Evolutionary conservation across 805 yeast genomes (phyloP).

Genomic region (Isabelozyma gotoi): DNA sequence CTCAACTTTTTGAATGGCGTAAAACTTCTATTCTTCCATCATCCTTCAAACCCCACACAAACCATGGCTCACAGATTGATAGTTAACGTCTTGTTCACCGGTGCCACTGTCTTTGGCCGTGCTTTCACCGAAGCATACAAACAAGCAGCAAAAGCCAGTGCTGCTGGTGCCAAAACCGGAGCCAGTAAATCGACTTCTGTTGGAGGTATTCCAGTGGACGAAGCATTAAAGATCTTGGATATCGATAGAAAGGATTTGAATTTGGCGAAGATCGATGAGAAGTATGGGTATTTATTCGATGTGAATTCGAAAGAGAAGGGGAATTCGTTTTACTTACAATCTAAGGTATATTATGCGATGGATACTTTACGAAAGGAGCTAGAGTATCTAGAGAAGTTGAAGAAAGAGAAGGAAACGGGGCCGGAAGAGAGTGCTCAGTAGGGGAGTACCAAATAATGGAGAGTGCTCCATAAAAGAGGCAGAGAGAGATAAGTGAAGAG

Average conservation of each 20-base stretch:
- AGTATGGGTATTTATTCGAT: slow-evolving; percentile 80
- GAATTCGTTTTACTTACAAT: slow-evolving; percentile 91
- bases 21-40: not conserved
- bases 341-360: slow-evolving; percentile 91
- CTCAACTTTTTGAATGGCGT: not conserved
- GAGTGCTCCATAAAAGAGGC: not conserved
- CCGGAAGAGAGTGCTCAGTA: not conserved
- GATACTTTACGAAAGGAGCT: slow-evolving; percentile 84
- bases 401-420: slow-evolving; percentile 23
- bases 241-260: slow-evolving; percentile 58
- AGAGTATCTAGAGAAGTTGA: slow-evolving; percentile 51
- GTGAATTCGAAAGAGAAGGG: slow-evolving; percentile 92
- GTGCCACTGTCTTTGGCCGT: slow-evolving; percentile 92
- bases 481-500: not conserved
- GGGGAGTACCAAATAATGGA: not conserved
- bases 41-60: not conserved
- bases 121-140: slow-evolving; percentile 97
- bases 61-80: slow-evolving; percentile 85
- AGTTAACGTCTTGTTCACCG: slow-evolving; percentile 87
- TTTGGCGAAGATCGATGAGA: slow-evolving; percentile 60
- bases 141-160: slow-evolving; percentile 94
- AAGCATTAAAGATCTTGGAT: slow-evolving; percentile 88
- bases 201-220: slow-evolving; percentile 82
- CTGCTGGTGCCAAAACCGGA: slow-evolving; percentile 56
- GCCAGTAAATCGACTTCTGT: slow-evolving; percentile 51